Conservation (phyloP, 331 rosid genomes). For the Spiraea crenata region DNA sequence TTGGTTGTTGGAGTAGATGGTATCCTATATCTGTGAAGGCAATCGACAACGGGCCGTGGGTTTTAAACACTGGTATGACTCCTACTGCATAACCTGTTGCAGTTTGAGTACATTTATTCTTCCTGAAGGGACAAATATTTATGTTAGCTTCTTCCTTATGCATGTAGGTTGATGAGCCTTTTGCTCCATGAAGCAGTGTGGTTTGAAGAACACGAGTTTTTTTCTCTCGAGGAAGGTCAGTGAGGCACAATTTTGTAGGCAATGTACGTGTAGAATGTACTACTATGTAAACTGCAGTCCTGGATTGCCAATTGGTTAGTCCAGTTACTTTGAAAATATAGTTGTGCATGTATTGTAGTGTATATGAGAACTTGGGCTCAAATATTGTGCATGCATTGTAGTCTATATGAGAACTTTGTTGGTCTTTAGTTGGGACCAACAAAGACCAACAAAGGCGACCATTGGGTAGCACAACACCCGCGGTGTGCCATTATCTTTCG, state of each 20-base stretch:
- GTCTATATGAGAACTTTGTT: not conserved
- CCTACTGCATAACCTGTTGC: not conserved
- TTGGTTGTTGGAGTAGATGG: not conserved
- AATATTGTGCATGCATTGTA: not conserved
- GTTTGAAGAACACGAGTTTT: not conserved
- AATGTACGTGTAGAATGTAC: conserved; percentile 12
- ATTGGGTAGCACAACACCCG: too few species aligned
- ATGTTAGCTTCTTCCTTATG: not conserved
- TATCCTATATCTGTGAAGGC: conserved; percentile 10
- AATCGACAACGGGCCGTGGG: not conserved
- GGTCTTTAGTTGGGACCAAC: too few species aligned
- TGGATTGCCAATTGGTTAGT: conserved; percentile 3
- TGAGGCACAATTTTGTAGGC: conserved; percentile 28
- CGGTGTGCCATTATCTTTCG: too few species aligned
- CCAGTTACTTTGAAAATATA: not conserved
- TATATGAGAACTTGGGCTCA: not conserved
- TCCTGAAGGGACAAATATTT: not conserved
- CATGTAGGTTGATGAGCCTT: conserved; percentile 6
- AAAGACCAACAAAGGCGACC: too few species aligned
- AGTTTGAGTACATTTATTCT: too few species aligned
- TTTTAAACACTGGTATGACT: not conserved
- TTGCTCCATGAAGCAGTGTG: conserved; percentile 13
- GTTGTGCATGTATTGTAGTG: too few species aligned
- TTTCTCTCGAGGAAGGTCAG: not conserved
- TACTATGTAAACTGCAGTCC: conserved; percentile 13